Evolutionary conservation across 106 monocot species (phyloP).

Genomic region (Agapanthus africanus): DNA sequence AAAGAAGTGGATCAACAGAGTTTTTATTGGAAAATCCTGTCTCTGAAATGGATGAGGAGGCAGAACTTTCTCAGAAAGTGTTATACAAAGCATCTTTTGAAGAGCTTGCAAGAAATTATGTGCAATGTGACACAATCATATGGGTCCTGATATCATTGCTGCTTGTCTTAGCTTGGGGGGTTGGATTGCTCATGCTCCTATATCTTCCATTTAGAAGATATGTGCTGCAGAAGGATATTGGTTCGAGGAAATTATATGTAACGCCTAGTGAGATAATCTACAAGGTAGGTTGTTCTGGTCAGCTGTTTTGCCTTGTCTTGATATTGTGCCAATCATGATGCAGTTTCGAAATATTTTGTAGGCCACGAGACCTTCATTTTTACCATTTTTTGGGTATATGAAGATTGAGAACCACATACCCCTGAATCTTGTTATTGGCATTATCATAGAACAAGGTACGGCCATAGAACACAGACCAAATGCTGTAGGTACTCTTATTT

Average conservation of each 20-base stretch:
- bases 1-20: constrained; percentile 4
- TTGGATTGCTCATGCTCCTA: constrained; percentile 65
- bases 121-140: constrained; percentile 69
- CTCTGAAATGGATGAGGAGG: background rate
- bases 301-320: background rate
- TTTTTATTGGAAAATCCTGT: background rate
- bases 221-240: constrained; percentile 55
- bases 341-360: constrained; percentile 7
- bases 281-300: constrained; percentile 30
- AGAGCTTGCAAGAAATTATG: constrained; percentile 43
- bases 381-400: constrained; percentile 26
- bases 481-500: background rate
- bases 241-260: constrained; percentile 54
- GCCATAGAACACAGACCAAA: too few relatives aligned
- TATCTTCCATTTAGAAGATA: constrained; percentile 73
- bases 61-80: background rate
- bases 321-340: constrained; percentile 6
- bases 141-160: constrained; percentile 72
- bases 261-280: constrained; percentile 60
- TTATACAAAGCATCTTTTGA: background rate
- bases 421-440: constrained; percentile 33
- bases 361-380: constrained; percentile 40
- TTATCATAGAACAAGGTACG: constrained; percentile 47
- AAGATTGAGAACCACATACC: constrained; percentile 36
- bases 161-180: constrained; percentile 75